A percentile compares a stretch with the other conserved stretches of the same genome.
phyloP scores from a whole-genome alignment of 2,329 filamentous ascomycete species.

The Fusarium mangiferae region DNA sequence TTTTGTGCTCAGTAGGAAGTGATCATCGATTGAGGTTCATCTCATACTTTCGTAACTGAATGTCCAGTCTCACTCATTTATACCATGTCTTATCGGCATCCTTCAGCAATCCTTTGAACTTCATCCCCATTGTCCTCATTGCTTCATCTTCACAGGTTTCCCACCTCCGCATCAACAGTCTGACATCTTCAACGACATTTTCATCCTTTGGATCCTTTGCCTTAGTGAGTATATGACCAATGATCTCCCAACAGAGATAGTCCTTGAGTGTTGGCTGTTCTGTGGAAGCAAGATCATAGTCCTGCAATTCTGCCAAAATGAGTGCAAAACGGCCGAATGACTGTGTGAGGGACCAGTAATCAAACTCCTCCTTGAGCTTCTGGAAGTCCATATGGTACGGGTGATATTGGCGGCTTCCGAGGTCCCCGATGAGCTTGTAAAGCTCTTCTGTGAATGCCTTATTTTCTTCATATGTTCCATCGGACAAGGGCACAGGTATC shows the following conservation, averaged over 20 bases:
- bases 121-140: slow-evolving; percentile 11
- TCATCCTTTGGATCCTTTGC: not conserved
- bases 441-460: slow-evolving; percentile 18
- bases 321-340: slow-evolving; percentile 17
- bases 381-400: slow-evolving; percentile 42
- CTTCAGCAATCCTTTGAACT: not conserved
- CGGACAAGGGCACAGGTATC: slow-evolving; percentile 24
- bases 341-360: not conserved
- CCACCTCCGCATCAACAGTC: slow-evolving; percentile 25
- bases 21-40: not conserved
- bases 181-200: not conserved
- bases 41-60: not conserved
- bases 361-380: slow-evolving; percentile 20
- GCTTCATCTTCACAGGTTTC: slow-evolving; percentile 1
- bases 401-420: slow-evolving; percentile 10
- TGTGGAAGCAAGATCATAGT: not conserved
- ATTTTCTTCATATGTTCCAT: not conserved
- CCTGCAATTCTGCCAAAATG: slow-evolving; percentile 1
- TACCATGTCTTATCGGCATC: slow-evolving; percentile 4
- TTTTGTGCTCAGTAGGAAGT: not conserved
- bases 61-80: not conserved
- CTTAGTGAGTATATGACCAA: slow-evolving; percentile 3
- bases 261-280: slow-evolving; percentile 19
- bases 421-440: slow-evolving; percentile 15
- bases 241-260: slow-evolving; percentile 36